Base-by-base conservation (phyloP, 2,329 filamentous ascomycete species). In the Cercospora nicotianae region DNA sequence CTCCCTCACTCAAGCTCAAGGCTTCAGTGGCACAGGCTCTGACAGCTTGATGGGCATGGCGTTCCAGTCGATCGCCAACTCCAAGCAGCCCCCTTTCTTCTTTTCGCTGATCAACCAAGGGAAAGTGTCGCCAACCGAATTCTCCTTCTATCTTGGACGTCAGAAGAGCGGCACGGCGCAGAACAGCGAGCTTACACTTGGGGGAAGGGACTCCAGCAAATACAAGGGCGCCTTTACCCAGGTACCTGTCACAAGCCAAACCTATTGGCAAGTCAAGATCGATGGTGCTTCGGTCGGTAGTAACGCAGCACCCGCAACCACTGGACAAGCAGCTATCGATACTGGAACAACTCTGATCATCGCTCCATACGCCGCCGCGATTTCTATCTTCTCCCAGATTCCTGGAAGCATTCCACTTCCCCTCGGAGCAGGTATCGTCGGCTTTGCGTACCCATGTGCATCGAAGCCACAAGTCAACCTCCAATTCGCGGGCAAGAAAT, bases 271-370 rank as follows among this genome's bases (percentile, higher is more conserved):
- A 62, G 72, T 75, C 20, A 69, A 68, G 23, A 70, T 79, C 53
- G 72, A 73, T 63, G 70, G 69, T 45, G 68, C 65, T 16, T 63
- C 48, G 4, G 69, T 72, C 39, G 65, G 59, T 51, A 68, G 51
- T 30, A 60, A 61, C 23, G 23, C 63, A 12, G 60, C 68, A n/a
- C 48, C 70, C 13, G 28, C 63, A n/a, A 60, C 42, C 20, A 70
- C 72, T 6, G 73, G 72, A 39, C 69, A 74, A 57, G 70, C 70
- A 30, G 73, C 73, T 42, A 75, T 75, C 60, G 73, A 75, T 63
- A 75, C 73, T 28, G 73, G 73, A 42, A 78, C 75, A 12, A 78
- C 77, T 20, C 73, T 79, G 61, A 74, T 78, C 59, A 72, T 79
- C 45, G 76, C 76, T 18, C 76, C 77, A 53, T 75, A 74, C 45